Evolutionary conservation across 805 yeast genomes (phyloP), one percentile per base, ranked within the genome.

Genomic region (Hanseniaspora thailandica): DNA sequence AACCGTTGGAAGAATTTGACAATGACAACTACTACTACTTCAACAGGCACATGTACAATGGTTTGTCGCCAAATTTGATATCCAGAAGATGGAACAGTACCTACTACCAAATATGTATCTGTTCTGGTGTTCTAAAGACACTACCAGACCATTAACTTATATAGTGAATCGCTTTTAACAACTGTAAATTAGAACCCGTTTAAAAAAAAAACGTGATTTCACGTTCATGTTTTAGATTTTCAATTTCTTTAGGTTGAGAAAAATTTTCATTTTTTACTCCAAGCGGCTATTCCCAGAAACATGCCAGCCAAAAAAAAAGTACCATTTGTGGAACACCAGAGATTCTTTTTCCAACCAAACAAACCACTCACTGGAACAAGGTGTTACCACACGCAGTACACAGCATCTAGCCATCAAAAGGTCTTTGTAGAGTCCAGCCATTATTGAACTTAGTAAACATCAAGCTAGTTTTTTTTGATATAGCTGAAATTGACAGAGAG

Each of bases 81-180:
- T 63, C 63, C 0, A 66, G 64, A 52, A 61, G 70, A 56, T 66
- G 69, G 69, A 67, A 68, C 7, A 64, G 66, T 6, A 61, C 66
- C 60, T 66, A 66, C 50, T 60, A 64, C 19, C 60, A 65, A 45
- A 60, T 60, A 13, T 67, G 70, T 54, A 61, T 65, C 9, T 67
- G 70, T 55, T 66, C 70, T 5, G 70, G 70, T 10, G 25, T 47
- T 9, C n/a, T 47, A 5, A 47, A 47, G 26, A 39, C 52, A 2
- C n/a, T 49, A 13, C 47, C 46, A 30, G 20, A 31, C 26, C n/a
- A 30, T 31, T 30, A 20, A 19, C 5, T 10, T 40, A 26, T 47
- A 38, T 35, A 22, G 7, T 35, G 12, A 36, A 36, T 15, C 15
- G 23, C 5, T n/a, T n/a, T n/a, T n/a, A n/a, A n/a, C n/a, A n/a